Conservation (phyloP, 106 monocot genomes). For the Allium sativum region DNA sequence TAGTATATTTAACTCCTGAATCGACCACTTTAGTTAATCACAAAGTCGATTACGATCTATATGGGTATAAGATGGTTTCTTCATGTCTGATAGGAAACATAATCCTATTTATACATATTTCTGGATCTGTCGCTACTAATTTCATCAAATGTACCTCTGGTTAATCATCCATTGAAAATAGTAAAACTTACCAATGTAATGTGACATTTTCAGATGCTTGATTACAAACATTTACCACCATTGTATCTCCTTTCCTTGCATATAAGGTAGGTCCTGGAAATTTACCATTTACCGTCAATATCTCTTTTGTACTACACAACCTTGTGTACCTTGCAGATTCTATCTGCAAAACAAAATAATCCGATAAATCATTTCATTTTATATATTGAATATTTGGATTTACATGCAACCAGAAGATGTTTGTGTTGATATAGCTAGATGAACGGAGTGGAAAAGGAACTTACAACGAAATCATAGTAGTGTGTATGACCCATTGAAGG, state of each 20-base stretch:
- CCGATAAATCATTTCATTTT: neutral
- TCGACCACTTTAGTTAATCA: too few relatives aligned
- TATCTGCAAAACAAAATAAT: conserved; percentile 13
- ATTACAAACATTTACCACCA: conserved; percentile 34
- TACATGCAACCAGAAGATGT: neutral
- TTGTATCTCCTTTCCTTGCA: conserved; percentile 33
- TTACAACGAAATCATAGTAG: conserved; percentile 5
- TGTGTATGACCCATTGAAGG: neutral
- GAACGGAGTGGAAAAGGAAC: neutral
- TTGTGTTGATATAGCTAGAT: neutral
- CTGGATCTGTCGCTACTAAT: too few relatives aligned
- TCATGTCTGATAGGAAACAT: too few relatives aligned
- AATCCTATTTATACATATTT: too few relatives aligned
- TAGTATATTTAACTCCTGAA: too few relatives aligned
- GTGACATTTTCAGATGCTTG: conserved; percentile 33
- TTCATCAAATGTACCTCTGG: too few relatives aligned
- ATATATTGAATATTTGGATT: neutral
- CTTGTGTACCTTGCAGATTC: conserved; percentile 24
- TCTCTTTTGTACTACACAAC: conserved; percentile 29
- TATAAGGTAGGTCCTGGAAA: conserved; percentile 51
- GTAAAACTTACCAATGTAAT: conserved; percentile 27
- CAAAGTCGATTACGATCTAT: too few relatives aligned
- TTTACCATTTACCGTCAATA: conserved; percentile 39
- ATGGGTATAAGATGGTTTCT: too few relatives aligned
- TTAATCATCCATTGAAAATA: too few relatives aligned